These are phyloP conservation scores for Singerocomus rubriflavus DNA, from an alignment of 1,284 basidiomycete species.

Conservation along the genomic window DNA sequence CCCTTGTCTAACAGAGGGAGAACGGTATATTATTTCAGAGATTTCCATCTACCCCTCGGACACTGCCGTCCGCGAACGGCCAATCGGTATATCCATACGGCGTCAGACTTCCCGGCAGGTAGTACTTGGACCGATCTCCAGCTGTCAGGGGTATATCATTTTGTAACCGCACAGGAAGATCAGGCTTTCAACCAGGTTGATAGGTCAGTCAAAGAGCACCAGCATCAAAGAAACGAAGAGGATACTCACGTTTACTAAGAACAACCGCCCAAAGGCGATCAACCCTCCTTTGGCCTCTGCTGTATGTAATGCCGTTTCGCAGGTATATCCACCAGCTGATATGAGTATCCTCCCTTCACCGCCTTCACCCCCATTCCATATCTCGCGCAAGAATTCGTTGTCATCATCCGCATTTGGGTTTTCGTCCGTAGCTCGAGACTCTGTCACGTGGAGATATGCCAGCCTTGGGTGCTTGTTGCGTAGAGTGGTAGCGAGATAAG, in stretches of 20 bases:
- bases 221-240: background rate
- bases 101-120: conserved; percentile 12
- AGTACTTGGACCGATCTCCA: conserved; percentile 21
- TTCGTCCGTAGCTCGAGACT: conserved; percentile 36
- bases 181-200: conserved; percentile 33
- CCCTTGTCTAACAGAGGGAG: too few species aligned
- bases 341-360: conserved; percentile 39
- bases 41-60: background rate
- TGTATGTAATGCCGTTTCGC: conserved; percentile 15
- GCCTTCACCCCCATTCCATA: conserved; percentile 30
- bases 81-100: conserved; percentile 30
- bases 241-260: conserved; percentile 18
- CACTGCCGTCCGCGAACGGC: conserved; percentile 1
- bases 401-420: background rate
- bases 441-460: conserved; percentile 58
- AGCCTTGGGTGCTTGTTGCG: conserved; percentile 36
- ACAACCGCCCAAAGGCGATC: conserved; percentile 45
- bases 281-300: conserved; percentile 30
- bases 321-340: conserved; percentile 40
- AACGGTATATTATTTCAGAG: background rate
- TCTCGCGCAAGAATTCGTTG: conserved; percentile 27
- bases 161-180: conserved; percentile 37
- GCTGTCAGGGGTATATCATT: conserved; percentile 16
- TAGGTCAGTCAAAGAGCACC: background rate
- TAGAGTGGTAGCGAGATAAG: conserved; percentile 38